Evolutionary conservation across 2,329 filamentous ascomycete genomes (phyloP), one percentile per base, ranked within the genome.

Genomic region (Stagonosporopsis vannaccii): DNA sequence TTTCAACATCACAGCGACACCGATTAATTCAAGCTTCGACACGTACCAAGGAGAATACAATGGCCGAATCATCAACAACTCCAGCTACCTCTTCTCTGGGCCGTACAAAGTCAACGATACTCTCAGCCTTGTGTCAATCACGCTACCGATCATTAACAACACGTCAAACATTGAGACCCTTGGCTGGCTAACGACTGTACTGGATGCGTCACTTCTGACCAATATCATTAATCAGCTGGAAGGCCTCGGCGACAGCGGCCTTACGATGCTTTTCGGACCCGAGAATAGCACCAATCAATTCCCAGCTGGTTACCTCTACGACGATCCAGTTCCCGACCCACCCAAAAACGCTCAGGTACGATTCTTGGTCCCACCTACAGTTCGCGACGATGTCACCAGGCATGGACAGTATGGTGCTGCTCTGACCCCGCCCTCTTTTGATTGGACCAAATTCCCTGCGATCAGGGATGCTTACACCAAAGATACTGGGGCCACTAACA

Each of bases 141-240:
- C 92, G 0, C 78, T 94, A 15, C 91, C 92, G 0, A 86, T 97
- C 49, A 84, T 90, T 57, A 87, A 89, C 70, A 90, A 88, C 62
- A 81, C 82, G 2, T 82, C 83, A 2, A 73, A 77, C 37, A 78
- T 78, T 3, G 87, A 89, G 59, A 84, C 94, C 0, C 81, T 97
- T 5, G 93, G 91, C 1, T 97, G 92, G 79, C 84, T 97, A 79
- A 96, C 92, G 1, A 79, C 94, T 2, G 81, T 96, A n/a, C 84
- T 90, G 51, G 85, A 90, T 52, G 88, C 88, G 1, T 78, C 79
- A 4, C 82, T 89, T 1, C 79, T 95, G 3, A 78, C 87, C n/a
- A 75, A 82, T 40, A 83, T 92, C 1, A 78, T 87, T 23, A 75
- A 78, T 17, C 89, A 88, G 1, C 77, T 81, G 2, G 90, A 92